phyloP scores from a whole-genome alignment of 345 rosid species.

The Pugionium dolabratum region DNA sequence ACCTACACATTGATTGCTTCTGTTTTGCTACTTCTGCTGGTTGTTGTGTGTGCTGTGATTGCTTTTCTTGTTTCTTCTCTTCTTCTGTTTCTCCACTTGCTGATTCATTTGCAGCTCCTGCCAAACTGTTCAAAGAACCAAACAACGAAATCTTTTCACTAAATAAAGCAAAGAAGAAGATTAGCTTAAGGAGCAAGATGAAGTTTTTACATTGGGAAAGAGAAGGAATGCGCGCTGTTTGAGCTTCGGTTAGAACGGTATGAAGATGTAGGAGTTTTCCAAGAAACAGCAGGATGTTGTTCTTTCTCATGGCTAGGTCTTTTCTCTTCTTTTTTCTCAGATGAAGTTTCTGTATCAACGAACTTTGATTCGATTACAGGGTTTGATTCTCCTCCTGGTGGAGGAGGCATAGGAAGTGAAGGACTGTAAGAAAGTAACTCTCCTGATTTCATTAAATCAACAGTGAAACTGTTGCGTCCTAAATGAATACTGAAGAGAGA shows the following conservation, averaged over 20 bases:
- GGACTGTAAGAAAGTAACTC: conserved; percentile 48
- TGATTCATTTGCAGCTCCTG: conserved; percentile 30
- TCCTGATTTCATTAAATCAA: conserved; percentile 38
- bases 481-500: conserved; percentile 72
- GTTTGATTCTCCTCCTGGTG: conserved; percentile 21
- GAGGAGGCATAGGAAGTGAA: conserved; percentile 41
- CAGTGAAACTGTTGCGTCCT: conserved; percentile 57
- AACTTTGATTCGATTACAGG: not conserved
- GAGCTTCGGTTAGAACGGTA: conserved; percentile 50
- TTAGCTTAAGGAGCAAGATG: not conserved
- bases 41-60: conserved; percentile 14
- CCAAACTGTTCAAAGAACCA: conserved; percentile 43
- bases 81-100: conserved; percentile 31
- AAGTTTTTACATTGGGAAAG: conserved; percentile 58
- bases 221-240: conserved; percentile 47
- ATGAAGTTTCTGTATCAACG: conserved; percentile 15
- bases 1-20: conserved; percentile 29
- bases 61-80: conserved; percentile 31
- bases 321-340: conserved; percentile 17
- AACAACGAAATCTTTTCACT: not conserved
- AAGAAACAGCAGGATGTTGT: conserved; percentile 32
- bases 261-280: conserved; percentile 41
- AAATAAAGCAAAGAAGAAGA: not conserved
- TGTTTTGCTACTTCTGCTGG: conserved; percentile 18
- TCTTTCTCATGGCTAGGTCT: conserved; percentile 30